Evolutionary conservation across 192 early-diverging fungal species (phyloP).

Genomic region (Entophlyctis luteolus): DNA sequence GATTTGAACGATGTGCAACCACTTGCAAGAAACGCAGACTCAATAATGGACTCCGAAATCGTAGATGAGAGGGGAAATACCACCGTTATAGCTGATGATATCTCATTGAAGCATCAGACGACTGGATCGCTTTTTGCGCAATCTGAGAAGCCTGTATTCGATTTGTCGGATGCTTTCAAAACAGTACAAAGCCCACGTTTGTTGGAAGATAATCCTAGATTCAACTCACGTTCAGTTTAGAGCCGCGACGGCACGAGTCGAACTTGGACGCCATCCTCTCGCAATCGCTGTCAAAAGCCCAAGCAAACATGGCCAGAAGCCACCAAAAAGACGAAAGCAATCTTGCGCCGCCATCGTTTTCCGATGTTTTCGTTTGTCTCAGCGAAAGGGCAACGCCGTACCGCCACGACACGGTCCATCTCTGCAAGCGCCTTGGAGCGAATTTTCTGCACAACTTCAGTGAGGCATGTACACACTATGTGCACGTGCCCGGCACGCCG

Average conservation of each 20-base stretch:
- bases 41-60: too few relatives aligned
- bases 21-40: too few relatives aligned
- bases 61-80: too few relatives aligned
- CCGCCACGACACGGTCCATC: constrained; percentile 16
- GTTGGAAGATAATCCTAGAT: background rate
- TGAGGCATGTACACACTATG: constrained; percentile 43
- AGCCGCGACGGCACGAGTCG: background rate
- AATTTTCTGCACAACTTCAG: constrained; percentile 23
- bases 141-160: constrained; percentile 2
- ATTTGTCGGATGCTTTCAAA: background rate
- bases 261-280: background rate
- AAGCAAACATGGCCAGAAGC: background rate
- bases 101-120: too few relatives aligned
- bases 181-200: constrained; percentile 3
- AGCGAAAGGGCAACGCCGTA: constrained; percentile 11
- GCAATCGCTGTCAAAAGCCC: background rate
- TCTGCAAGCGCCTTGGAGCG: constrained; percentile 34
- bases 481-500: constrained; percentile 32
- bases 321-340: background rate
- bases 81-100: too few relatives aligned
- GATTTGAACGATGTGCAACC: too few relatives aligned
- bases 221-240: background rate
- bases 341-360: background rate
- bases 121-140: too few relatives aligned
- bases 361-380: constrained; percentile 28